These are phyloP conservation scores for Tolypocladium amazonense DNA, from an alignment of 2,329 filamentous ascomycete genomes.

Conservation along the genomic window DNA sequence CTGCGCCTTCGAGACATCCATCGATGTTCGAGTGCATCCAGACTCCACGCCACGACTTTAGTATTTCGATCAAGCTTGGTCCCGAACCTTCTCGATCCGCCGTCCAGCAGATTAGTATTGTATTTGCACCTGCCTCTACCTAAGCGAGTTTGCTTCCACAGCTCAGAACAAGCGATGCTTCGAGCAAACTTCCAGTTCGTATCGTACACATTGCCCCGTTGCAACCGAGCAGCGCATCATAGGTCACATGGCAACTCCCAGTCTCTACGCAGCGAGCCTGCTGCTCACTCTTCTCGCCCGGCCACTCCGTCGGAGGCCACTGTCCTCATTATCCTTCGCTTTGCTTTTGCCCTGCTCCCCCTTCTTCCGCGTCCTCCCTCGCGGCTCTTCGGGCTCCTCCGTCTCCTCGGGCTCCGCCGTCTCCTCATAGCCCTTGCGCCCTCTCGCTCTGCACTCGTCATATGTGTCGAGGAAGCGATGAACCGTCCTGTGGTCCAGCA, in stretches of 20 bases:
- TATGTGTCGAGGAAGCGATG: conserved; percentile 71
- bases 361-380: background rate
- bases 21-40: background rate
- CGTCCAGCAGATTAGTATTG: background rate
- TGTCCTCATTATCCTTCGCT: background rate
- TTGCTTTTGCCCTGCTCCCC: background rate
- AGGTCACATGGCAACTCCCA: background rate
- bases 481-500: conserved; percentile 78
- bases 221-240: background rate
- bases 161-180: background rate
- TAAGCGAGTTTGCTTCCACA: background rate
- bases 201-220: background rate
- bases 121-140: background rate
- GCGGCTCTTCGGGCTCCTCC: conserved; percentile 9
- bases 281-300: conserved; percentile 22
- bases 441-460: conserved; percentile 50
- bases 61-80: too few relatives aligned
- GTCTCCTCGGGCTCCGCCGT: conserved; percentile 14
- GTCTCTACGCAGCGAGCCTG: conserved; percentile 7
- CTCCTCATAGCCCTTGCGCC: conserved; percentile 22
- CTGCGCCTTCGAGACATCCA: background rate
- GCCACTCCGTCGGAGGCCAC: conserved; percentile 21
- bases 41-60: background rate
- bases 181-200: background rate
- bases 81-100: background rate